These are phyloP conservation scores for Solanum commersonii DNA, from an alignment of 257 asterid genomes.

Conservation along the genomic window DNA sequence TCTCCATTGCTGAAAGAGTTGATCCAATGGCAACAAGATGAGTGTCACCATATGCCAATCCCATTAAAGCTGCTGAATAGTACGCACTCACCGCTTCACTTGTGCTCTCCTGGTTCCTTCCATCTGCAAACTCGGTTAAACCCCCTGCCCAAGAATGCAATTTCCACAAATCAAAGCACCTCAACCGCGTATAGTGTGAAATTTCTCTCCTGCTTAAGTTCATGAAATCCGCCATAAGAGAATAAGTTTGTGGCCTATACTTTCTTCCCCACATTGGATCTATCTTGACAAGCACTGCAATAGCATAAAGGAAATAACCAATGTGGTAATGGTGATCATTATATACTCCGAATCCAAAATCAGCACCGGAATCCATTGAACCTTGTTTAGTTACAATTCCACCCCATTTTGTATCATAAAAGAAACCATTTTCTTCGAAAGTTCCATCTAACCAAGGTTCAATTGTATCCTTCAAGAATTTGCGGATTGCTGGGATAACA, in stretches of 20 bases:
- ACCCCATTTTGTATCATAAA: conserved; percentile 72
- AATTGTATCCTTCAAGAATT: conserved; percentile 51
- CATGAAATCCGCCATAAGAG: conserved; percentile 74
- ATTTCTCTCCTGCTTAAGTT: conserved; percentile 31
- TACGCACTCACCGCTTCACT: conserved; percentile 78
- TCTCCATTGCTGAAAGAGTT: conserved; percentile 49
- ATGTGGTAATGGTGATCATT: conserved; percentile 77
- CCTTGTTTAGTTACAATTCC: conserved; percentile 72
- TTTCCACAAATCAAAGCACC: conserved; percentile 65
- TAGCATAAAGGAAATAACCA: conserved; percentile 64
- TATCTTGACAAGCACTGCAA: conserved; percentile 68
- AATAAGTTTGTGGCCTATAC: conserved; percentile 50
- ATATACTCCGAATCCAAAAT: conserved; percentile 69
- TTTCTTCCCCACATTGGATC: conserved; percentile 76
- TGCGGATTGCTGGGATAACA: conserved; percentile 42
- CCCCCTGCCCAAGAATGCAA: conserved; percentile 92
- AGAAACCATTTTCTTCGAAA: conserved; percentile 52
- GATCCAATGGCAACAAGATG: conserved; percentile 58
- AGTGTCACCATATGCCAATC: conserved; percentile 69
- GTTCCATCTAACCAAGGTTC: conserved; percentile 76
- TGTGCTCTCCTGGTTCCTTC: conserved; percentile 76
- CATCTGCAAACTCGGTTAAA: conserved; percentile 67
- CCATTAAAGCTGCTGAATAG: conserved; percentile 74
- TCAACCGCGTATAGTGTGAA: conserved; percentile 46
- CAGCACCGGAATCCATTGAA: conserved; percentile 58